Base-by-base conservation (phyloP, 495 filamentous ascomycete genomes). In the Xylaria sp. region DNA sequence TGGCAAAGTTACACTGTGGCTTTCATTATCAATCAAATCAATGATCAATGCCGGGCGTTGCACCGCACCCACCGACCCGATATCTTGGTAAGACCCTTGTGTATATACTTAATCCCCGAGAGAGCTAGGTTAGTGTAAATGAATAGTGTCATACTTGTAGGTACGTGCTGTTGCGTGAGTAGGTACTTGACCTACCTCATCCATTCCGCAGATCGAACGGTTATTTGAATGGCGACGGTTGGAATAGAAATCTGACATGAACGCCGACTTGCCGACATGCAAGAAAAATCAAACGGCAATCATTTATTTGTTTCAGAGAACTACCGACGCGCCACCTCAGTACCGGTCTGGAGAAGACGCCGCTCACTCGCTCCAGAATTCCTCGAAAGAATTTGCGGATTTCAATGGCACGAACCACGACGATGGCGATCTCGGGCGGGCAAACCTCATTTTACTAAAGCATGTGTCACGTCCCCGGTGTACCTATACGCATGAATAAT, bases 41-140 rank as follows among this genome's bases (percentile, higher is more conserved):
- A n/a, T 61, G 11, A 29, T 29, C 61, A 62, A 26, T 46, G n/a
- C 61, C 61, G 37, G n/a, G 37, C n/a, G n/a, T n/a, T 17, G 21
- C 29, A 31, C 53, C 15, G 19, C 65, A 44, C 40, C 53, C 57
- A 37, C 24, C 14, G 67, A 69, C 67, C 67, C 67, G 67, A 69
- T 61, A 53, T 69, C 40, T 40, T 61, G 67, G 67, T 69, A 69
- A 69, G 57, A 46, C 52, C 66, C 53, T 58, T 29, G 66, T 14
- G 31, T 62, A 29, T 31, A 55, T 59, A n/a, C n/a, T n/a, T n/a
- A 59, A 55, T 59, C 21, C 14, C 59, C 59, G 59, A 43, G 59
- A 44, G 11, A 62, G n/a, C 57, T 40, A 35, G 5, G 5, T n/a
- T 26, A 52, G 48, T 52, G 21, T 52, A 52, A 21, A 50, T 52